Base-by-base conservation (phyloP, 1,284 basidiomycete genomes). In the Cutaneotrichosporon cutaneum region DNA sequence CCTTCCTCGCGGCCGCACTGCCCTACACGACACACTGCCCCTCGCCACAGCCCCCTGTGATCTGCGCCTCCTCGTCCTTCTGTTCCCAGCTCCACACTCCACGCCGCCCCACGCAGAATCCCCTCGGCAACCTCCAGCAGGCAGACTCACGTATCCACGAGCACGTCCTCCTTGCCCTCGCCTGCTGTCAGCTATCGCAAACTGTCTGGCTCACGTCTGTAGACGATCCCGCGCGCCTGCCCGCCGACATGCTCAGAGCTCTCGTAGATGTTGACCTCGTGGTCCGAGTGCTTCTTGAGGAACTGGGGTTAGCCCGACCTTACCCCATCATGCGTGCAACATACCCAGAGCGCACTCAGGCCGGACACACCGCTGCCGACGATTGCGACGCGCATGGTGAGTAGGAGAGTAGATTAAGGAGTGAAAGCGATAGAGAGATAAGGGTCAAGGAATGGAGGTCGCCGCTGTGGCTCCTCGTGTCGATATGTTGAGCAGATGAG, bases 201-300 rank as follows among this genome's bases (percentile, higher is more conserved):
- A 4, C 22, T 7, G 44, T 22, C 18, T 9, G 5, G 60, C 74
- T 66, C 58, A 78, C 77, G 80, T 13, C 70, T 76, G 72, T 86
- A 90, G 18, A 74, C 74, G 14, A 90, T 86, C 0, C 90, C 92
- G 71, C 92, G 87, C 18, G 89, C 88, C 74, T 93, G 90, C 2
- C 90, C 90, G 22, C 90, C 90, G 0, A 87, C 83, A 56, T 87
- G 84, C 53, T 78, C 75, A 54, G 87, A 86, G 0, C 86, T 82
- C 74, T 93, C 90, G 74, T 87, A 92, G 0, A 92, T 79, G 70
- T 92, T 87, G 4, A 91, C 90, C 72, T 90, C 85, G 74, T 91
- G 88, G 47, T 87, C 84, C 52, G 88, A 89, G 72, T 88, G 82
- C 72, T 92, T 88, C 73, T 92, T 92, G 64, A 92, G 80, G 16